Base-by-base conservation (phyloP, 139 green algal genomes). In the Tetraselmis chui region DNA sequence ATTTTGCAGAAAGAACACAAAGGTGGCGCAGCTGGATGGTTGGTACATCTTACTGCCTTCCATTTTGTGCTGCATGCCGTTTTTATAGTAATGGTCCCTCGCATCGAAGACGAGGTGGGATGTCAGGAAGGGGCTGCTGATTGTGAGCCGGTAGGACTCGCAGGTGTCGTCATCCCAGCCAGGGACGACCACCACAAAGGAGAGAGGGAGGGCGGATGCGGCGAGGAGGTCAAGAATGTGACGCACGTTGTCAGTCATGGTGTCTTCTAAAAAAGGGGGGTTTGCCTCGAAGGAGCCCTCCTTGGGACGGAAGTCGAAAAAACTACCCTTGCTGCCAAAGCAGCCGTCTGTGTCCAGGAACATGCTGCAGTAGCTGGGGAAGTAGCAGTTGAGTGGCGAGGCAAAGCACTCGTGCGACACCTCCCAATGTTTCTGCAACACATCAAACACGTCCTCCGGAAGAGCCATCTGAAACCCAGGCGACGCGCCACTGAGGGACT, bases 241-340 rank as follows among this genome's bases (percentile, higher is more conserved):
- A 1, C 32, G 29, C 28, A 76, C 83, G 27, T 76, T 81, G 26
- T 76, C 79, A 29, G 79, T 81, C 1, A 86, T 78, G 1, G 83
- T 29, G 0, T 76, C 67, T 1, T 79, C 74, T 1, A 86, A 79
- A 79, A 86, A 86, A 22, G 83, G 83, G 0, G 83, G 83, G 79
- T 86, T 86, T 18, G 27, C 79, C n/a, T 86, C 83, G 22, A 81
- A 82, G 45, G 45, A 80, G 58, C 83, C 83, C 1, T 26, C 23
- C 2, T 2, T 11, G n/a, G 79, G 79, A 18, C 27, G 26, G 79
- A 83, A 86, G 78, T 79, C 80, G 83, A 86, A 86, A 75, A 86
- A 86, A 59, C 79, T 84, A 1, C 83, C 83, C 27, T n/a, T 28
- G 27, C 79, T 84, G 45, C 83, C 83, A 81, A 86, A 86, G 2